Evolutionary conservation across 148 eudicot species (phyloP).

Genomic region (Nyssa sinensis): DNA sequence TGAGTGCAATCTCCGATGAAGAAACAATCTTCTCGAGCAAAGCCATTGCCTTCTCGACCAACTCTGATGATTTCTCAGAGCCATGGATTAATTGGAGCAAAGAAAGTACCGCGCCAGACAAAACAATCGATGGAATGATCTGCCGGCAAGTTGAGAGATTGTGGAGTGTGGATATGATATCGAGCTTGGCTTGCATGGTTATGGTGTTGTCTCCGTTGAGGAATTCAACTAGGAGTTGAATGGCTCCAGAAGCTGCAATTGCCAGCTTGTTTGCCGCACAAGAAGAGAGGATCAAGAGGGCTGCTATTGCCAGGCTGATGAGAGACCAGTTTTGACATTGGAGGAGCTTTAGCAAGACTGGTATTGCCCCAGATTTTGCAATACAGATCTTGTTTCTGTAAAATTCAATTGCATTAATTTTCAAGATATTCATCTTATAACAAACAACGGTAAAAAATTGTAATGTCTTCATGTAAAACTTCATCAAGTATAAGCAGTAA

Average conservation of each 20-base stretch:
- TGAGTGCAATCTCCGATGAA: constrained; percentile 46
- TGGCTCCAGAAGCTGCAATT: constrained; percentile 51
- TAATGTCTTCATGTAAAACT: too few species aligned
- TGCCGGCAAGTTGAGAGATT: constrained; percentile 52
- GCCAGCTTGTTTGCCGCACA: constrained; percentile 45
- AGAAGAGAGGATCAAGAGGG: constrained; percentile 59
- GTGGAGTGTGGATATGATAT: constrained; percentile 49
- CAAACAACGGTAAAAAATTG: too few species aligned
- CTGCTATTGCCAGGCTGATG: constrained; percentile 46
- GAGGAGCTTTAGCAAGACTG: constrained; percentile 32
- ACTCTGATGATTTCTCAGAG: constrained; percentile 47
- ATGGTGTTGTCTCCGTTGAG: constrained; percentile 19
- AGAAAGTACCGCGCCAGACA: constrained; percentile 23
- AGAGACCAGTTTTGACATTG: constrained; percentile 37
- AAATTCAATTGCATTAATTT: background rate
- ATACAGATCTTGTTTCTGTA: constrained; percentile 67
- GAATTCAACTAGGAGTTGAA: constrained; percentile 43
- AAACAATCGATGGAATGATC: constrained; percentile 38
- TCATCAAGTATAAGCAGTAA: too few species aligned
- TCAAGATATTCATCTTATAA: too few species aligned
- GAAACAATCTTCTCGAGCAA: constrained; percentile 55
- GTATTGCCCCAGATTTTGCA: constrained; percentile 53
- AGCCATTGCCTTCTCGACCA: constrained; percentile 54
- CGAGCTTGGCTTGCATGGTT: constrained; percentile 55
- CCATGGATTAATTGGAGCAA: constrained; percentile 40